Percentiles rank a stretch among this genome's conserved stretches.
phyloP scores from a whole-genome alignment of 108 stramenopile genomes.

The Conticribra weissflogii region DNA sequence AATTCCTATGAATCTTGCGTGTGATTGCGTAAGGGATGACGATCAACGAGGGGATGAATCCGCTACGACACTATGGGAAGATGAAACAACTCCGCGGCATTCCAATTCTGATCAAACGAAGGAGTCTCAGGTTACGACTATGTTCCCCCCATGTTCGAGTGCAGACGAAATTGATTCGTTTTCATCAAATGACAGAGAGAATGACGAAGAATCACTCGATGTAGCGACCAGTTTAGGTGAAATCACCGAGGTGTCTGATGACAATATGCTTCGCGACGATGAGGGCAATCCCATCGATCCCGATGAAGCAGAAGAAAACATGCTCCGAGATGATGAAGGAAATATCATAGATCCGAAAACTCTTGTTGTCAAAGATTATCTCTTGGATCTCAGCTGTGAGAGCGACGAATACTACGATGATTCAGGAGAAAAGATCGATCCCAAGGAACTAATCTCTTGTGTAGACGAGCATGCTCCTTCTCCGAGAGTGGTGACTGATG shows the following conservation, averaged over 20 bases:
- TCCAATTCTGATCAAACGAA: too few species aligned
- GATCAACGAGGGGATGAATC: background rate
- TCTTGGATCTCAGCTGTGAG: slow-evolving; percentile 26
- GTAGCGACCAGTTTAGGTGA: slow-evolving; percentile 7
- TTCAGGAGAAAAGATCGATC: slow-evolving; percentile 17
- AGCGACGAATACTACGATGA: slow-evolving; percentile 28
- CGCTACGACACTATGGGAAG: too few species aligned
- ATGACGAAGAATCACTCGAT: background rate
- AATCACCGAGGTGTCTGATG: slow-evolving; percentile 22
- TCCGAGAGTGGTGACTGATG: slow-evolving; percentile 13
- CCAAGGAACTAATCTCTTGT: slow-evolving; percentile 26
- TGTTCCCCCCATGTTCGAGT: background rate
- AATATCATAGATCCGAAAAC: slow-evolving; percentile 40
- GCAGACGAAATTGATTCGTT: background rate
- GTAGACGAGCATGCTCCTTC: background rate
- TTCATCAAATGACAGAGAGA: background rate
- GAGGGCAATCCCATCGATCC: slow-evolving; percentile 37
- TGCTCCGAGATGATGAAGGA: slow-evolving; percentile 36
- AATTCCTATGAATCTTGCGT: background rate
- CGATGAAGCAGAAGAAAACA: slow-evolving; percentile 29
- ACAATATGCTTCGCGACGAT: slow-evolving; percentile 35
- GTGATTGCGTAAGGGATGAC: background rate
- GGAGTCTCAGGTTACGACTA: too few species aligned
- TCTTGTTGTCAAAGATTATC: slow-evolving; percentile 24
- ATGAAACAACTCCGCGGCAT: too few species aligned